Conservation (phyloP, 1,284 basidiomycete species). For the Singerocomus inundabilis region DNA sequence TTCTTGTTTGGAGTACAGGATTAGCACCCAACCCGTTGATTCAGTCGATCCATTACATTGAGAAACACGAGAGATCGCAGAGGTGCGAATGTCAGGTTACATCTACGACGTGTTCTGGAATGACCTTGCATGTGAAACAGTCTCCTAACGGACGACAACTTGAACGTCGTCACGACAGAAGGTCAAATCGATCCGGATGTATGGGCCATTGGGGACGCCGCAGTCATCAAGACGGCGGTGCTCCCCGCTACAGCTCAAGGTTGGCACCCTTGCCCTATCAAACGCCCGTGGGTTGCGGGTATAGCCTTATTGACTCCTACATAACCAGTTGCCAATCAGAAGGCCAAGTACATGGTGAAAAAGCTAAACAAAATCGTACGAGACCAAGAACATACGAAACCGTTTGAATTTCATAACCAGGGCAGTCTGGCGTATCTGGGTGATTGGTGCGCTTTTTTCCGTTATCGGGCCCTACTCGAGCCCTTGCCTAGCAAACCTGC, state of each 20-base stretch:
- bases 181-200: constrained; percentile 68
- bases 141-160: constrained; percentile 59
- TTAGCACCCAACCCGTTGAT: constrained; percentile 80
- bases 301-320: constrained; percentile 10
- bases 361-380: constrained; percentile 63
- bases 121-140: constrained; percentile 33
- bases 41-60: constrained; percentile 53
- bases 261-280: constrained; percentile 27
- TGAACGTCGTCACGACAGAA: constrained; percentile 59
- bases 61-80: constrained; percentile 62
- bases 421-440: constrained; percentile 84
- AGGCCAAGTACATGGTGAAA: constrained; percentile 71
- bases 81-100: constrained; percentile 42
- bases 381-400: constrained; percentile 39
- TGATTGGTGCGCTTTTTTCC: constrained; percentile 50
- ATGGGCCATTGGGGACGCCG: constrained; percentile 83
- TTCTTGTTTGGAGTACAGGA: constrained; percentile 87
- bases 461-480: constrained; percentile 10
- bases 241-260: constrained; percentile 86
- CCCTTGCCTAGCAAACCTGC: neutral
- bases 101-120: constrained; percentile 8
- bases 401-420: constrained; percentile 69
- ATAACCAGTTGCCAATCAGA: constrained; percentile 71
- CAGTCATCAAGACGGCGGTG: constrained; percentile 55
- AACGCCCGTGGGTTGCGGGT: constrained; percentile 33